Base-by-base conservation (phyloP, 257 asterid genomes). In the Pogostemon cablin region DNA sequence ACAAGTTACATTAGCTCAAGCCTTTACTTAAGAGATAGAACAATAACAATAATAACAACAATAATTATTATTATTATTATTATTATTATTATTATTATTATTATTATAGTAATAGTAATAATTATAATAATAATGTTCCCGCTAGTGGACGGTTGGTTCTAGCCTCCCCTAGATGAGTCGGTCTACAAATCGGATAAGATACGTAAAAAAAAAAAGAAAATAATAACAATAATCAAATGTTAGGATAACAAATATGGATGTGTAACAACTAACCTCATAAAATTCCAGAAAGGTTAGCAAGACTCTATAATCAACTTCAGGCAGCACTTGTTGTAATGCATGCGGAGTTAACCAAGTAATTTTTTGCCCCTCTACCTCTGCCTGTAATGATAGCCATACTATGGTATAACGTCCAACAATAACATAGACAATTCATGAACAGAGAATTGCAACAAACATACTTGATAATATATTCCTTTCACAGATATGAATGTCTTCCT, bases 341-440 rank as follows among this genome's bases (percentile, higher is more conserved):
- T 95, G 99, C 6, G 99, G 99, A 80, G 98, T 88, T 77, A 95
- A 82, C 99, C 99, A 95, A 7, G 99, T 95, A 80, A 95, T 65
- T 67, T 82, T 89, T 81, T 95, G 99, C 32, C 99, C 99, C 49
- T 91, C 96, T 43, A 95, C 78, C 77, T 86, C 98, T 6, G 99
- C 99, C 99, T 93, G 84, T 9, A 67, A 38, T 44, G 38, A 64
- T 7, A 57, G 43, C 32, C 49, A 65, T 3, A 4, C 39, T 20
- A 61, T 8, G 62, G n/a, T 67, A 43, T 52, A 40, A 9, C 32
- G 57, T 72, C 10, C 70, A 67, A 34, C 62, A 75, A 61, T 47
- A 44, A 42, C n/a, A 43, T 65, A 64, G 9, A 64, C 60, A 68
- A 65, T 34, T 71, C 48, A 68, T 8, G 35, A 46, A 62, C 10